Percentiles rank a stretch among this genome's conserved stretches.
These are phyloP conservation scores for Penicillium paxilli DNA, from an alignment of 495 filamentous ascomycete species.

Conservation along the genomic window DNA sequence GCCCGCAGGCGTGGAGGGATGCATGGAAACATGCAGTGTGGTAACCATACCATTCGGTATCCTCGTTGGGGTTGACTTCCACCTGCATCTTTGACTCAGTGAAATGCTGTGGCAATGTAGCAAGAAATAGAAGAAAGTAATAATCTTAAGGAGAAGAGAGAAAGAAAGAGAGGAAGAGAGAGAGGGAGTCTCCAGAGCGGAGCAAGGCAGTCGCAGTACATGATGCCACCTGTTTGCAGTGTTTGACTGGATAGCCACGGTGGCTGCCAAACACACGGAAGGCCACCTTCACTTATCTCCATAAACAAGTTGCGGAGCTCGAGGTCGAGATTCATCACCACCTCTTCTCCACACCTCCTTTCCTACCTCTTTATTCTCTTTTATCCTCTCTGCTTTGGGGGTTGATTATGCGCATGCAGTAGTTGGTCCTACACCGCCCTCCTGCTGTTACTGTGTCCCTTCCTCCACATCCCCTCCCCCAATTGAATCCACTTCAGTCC, in stretches of 20 bases:
- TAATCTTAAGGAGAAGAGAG: not conserved
- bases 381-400: slow-evolving; percentile 6
- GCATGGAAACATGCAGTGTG: slow-evolving; percentile 1
- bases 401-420: slow-evolving; percentile 26
- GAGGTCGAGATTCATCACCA: slow-evolving; percentile 21
- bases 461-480: slow-evolving; percentile 22
- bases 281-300: slow-evolving; percentile 49
- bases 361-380: not conserved
- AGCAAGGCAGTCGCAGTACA: slow-evolving; percentile 8
- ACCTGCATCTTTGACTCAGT: slow-evolving; percentile 65
- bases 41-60: slow-evolving; percentile 85
- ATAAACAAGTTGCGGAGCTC: slow-evolving; percentile 31
- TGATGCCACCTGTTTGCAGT: slow-evolving; percentile 48
- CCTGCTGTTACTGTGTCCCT: slow-evolving; percentile 29
- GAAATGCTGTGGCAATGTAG: not conserved
- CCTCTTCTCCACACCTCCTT: slow-evolving; percentile 10
- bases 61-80: slow-evolving; percentile 91
- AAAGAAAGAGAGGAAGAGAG: slow-evolving; percentile 3
- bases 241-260: slow-evolving; percentile 39
- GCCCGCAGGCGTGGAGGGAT: slow-evolving; percentile 10
- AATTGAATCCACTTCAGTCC: slow-evolving; percentile 23
- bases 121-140: too few relatives aligned
- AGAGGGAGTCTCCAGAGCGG: not conserved
- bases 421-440: slow-evolving; percentile 36
- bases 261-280: slow-evolving; percentile 45